Evolutionary conservation across 345 rosid genomes (phyloP), one percentile per base, ranked within the genome.

Genomic region (Cardiospermum halicacabum): DNA sequence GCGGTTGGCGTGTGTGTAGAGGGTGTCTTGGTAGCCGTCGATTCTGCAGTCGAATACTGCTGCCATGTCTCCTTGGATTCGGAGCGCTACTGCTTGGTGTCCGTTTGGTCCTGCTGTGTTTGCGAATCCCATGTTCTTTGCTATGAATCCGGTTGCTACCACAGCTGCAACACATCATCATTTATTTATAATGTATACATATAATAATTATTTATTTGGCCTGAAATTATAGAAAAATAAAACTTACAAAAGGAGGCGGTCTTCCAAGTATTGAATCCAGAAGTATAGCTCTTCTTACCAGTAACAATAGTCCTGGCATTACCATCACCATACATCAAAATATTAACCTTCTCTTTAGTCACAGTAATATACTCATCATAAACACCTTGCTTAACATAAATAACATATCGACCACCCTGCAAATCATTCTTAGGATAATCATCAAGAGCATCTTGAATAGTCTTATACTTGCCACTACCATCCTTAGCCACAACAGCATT

Each of bases 41-140:
- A 86, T 72, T 47, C 89, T 74, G 72, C 87, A 82, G 79, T 82
- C 80, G 75, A 66, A 80, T 68, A 90, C 49, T 0, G 77, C 81
- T 1, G 92, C 64, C 48, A 66, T 66, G 54, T 90, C 89, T 4
- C 84, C 79, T 45, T 75, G 71, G 18, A 87, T 83, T 2, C 81
- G 70, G 53, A 84, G 81, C 1, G 97, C 97, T 58, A 88, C 95
- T 0, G 92, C 97, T 54, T 85, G 89, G 73, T 80, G 80, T 10
- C 86, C 89, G 3, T 50, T 61, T 5, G 85, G 81, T 3, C 95
- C 97, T 0, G 97, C 96, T 0, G 86, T 91, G 88, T 91, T 91
- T 47, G 57, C 50, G 81, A 91, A 81, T 36, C 86, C 91, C 57
- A 91, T 84, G 26, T 65, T 60, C 74, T 75, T 80, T 2, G 86